A percentile compares a stretch with the other conserved stretches of the same genome.
Conservation (phyloP, 2,329 filamentous ascomycete species). For the Pyricularia sp. region DNA sequence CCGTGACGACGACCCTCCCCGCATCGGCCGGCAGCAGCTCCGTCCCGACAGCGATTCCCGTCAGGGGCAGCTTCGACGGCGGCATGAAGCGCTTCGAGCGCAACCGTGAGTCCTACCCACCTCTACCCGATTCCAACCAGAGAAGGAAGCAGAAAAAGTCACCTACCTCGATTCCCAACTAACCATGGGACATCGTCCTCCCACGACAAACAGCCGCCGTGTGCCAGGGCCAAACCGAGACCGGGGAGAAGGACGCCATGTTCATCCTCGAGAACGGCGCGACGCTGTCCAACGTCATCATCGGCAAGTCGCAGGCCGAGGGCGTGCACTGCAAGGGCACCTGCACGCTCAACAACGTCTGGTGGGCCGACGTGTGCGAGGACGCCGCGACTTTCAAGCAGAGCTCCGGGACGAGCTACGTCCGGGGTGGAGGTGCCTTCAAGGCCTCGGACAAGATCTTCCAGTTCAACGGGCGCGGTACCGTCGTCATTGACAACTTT, state of each 20-base stretch:
- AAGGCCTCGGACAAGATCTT: constrained; percentile 25
- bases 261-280: constrained; percentile 40
- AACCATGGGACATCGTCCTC: background rate
- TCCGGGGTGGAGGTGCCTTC: constrained; percentile 28
- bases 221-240: constrained; percentile 12
- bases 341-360: constrained; percentile 28
- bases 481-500: constrained; percentile 25
- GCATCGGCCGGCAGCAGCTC: constrained; percentile 4
- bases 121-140: background rate
- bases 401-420: constrained; percentile 23
- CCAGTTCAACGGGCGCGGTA: constrained; percentile 28
- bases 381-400: constrained; percentile 27
- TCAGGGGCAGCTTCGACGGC: constrained; percentile 5
- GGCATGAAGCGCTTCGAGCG: constrained; percentile 6
- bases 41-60: constrained; percentile 6
- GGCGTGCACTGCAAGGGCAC: constrained; percentile 37
- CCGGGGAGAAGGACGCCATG: constrained; percentile 28
- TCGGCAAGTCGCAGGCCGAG: constrained; percentile 37
- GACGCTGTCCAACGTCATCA: constrained; percentile 41
- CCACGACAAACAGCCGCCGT: background rate
- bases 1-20: constrained; percentile 6
- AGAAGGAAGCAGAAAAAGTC: no score
- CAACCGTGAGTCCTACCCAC: constrained; percentile 2
- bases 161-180: background rate
- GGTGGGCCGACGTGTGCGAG: constrained; percentile 25